phyloP scores from a whole-genome alignment of 176 grass and related monocot genomes.

The Panicum miliaceum region DNA sequence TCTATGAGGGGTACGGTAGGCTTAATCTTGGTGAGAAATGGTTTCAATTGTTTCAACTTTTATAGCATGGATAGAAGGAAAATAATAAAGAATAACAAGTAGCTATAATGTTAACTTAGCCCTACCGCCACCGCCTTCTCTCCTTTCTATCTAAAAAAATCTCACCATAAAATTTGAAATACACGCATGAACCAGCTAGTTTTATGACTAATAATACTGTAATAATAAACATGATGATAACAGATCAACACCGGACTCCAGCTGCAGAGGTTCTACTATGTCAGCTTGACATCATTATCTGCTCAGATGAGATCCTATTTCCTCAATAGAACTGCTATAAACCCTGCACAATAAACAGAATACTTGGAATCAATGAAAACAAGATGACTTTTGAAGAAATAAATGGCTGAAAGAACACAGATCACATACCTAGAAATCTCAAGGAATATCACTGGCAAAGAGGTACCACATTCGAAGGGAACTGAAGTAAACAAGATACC shows the following conservation, averaged over 20 bases:
- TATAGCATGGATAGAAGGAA: too few relatives aligned
- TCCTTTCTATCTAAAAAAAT: conserved; percentile 10
- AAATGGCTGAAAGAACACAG: not conserved
- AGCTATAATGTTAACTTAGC: conserved; percentile 38
- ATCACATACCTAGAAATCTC: conserved; percentile 41
- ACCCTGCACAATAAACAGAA: conserved; percentile 41
- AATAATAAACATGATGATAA: conserved; percentile 39
- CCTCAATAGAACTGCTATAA: conserved; percentile 36
- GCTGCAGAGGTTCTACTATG: conserved; percentile 34
- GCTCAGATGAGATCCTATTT: conserved; percentile 53
- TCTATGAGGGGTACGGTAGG: too few relatives aligned
- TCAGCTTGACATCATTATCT: conserved; percentile 31
- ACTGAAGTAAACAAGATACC: conserved; percentile 32
- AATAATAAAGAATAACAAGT: conserved; percentile 44
- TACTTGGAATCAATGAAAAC: conserved; percentile 26
- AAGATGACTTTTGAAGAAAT: conserved; percentile 6
- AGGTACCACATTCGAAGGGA: conserved; percentile 15
- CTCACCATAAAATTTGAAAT: conserved; percentile 21
- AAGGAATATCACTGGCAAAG: conserved; percentile 36
- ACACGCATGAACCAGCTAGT: conserved; percentile 36
- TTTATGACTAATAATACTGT: conserved; percentile 33
- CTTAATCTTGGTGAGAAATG: too few relatives aligned
- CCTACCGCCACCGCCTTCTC: conserved; percentile 11
- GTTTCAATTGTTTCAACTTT: too few relatives aligned
- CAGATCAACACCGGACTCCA: conserved; percentile 29